Base-by-base conservation (phyloP, 1,284 basidiomycete species). In the Microbotryum violaceum region DNA sequence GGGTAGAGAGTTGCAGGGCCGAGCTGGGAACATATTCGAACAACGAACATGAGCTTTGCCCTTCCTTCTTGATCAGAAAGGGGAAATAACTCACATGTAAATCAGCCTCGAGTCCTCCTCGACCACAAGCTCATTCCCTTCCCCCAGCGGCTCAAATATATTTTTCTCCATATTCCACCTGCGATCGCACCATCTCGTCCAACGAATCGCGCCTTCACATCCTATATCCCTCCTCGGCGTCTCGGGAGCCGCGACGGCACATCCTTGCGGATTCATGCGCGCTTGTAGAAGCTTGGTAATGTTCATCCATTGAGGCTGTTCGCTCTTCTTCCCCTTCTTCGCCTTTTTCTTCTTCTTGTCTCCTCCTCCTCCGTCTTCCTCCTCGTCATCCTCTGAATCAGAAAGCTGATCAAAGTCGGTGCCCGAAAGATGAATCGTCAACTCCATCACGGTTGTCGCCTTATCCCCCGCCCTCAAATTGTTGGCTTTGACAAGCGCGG, bases 101-200 rank as follows among this genome's bases (percentile, higher is more conserved):
- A 68, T 20, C 10, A 68, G 16, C 3, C 67, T 29, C 33, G 64
- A 33, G 33, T 64, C 64, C 44, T 68, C 67, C 52, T 68, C 64
- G 49, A 66, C 64, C 1, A 62, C 48, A 20, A 66, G 58, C 23
- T 21, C 20, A 20, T 63, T 51, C 21, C 54, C 56, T 5, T 45
- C 54, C 20, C 21, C 50, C 6, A 66, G 29, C 33, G 64, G 64
- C 0, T 62, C 3, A 23, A 46, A 68, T 46, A 60, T 49, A 10
- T 14, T n/a, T 16, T 27, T 25, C 18, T 42, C 60, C 18, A 66
- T 54, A 37, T 61, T 49, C 67, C 67, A 68, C 45, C 37, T 58
- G 42, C 52, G 37, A 10, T 60, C 52, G 47, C 67, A 68, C 46
- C 49, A 7, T 21, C 67, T 55, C 47, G 64, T 68, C 67, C 67